phyloP scores from a whole-genome alignment of 345 rosid species.

The Noccaea bulbosa region DNA sequence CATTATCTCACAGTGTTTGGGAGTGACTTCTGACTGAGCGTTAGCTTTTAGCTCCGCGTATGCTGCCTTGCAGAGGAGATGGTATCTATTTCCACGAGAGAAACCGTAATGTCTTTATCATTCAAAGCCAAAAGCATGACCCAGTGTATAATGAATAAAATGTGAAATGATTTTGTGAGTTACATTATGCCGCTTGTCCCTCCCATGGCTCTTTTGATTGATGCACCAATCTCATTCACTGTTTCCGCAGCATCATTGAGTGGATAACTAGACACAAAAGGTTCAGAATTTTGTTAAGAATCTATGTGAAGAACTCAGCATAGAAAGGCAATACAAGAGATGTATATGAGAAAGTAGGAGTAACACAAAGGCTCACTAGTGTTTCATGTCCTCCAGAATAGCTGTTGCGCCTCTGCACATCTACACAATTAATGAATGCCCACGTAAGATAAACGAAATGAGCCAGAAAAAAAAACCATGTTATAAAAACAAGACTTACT shows the following conservation, averaged over 20 bases:
- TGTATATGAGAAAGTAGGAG: background rate
- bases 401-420: slow-evolving; percentile 86
- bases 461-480: background rate
- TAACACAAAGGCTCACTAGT: slow-evolving; percentile 54
- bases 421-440: slow-evolving; percentile 50
- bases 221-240: slow-evolving; percentile 80
- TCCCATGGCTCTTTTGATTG: slow-evolving; percentile 89
- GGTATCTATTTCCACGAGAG: slow-evolving; percentile 57
- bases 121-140: slow-evolving; percentile 29
- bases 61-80: slow-evolving; percentile 85
- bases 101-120: slow-evolving; percentile 12
- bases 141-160: background rate
- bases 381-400: slow-evolving; percentile 85
- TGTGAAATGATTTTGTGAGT: slow-evolving; percentile 13
- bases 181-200: slow-evolving; percentile 98
- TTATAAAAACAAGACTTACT: slow-evolving; percentile 53
- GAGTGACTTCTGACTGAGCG: slow-evolving; percentile 50
- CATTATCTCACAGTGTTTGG: slow-evolving; percentile 75
- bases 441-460: slow-evolving; percentile 27
- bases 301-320: slow-evolving; percentile 29
- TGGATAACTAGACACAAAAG: slow-evolving; percentile 67
- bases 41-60: slow-evolving; percentile 74
- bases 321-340: slow-evolving; percentile 17
- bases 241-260: slow-evolving; percentile 92
- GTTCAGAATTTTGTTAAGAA: background rate